Conservation (phyloP, 1,139 yeast genomes). For the Hansenula sp. region DNA sequence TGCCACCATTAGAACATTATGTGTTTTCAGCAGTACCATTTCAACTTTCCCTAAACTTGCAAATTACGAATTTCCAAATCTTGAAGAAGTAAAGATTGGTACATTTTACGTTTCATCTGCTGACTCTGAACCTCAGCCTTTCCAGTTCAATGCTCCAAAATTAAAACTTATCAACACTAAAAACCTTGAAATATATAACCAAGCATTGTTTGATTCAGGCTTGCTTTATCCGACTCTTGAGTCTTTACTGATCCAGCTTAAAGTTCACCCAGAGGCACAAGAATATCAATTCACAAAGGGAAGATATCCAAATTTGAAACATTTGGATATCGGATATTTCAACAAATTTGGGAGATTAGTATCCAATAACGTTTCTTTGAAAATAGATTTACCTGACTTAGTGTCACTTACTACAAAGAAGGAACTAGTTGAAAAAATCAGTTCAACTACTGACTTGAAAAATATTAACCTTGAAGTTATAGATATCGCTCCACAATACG, state of each 20-base stretch:
- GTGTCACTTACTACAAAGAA: neutral
- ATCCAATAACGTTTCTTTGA: neutral
- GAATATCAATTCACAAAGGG: neutral
- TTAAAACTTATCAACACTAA: neutral
- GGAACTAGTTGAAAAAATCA: neutral
- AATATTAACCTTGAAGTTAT: neutral
- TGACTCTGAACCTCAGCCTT: neutral
- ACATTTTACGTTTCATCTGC: neutral
- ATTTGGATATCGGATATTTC: neutral
- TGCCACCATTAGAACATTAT: neutral
- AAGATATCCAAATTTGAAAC: neutral
- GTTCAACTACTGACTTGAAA: neutral
- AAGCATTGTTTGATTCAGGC: neutral
- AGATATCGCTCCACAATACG: neutral
- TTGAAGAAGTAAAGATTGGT: neutral
- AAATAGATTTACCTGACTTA: neutral
- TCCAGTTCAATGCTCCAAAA: conserved; percentile 1
- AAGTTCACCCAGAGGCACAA: neutral
- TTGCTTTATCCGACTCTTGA: neutral
- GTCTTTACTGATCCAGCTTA: neutral
- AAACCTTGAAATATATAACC: neutral
- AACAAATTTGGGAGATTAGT: conserved; percentile 1
- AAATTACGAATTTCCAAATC: neutral
- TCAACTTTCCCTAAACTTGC: neutral
- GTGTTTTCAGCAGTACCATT: neutral